Evolutionary conservation across 768 basidiomycete species (phyloP).

Genomic region (Panus rudis): DNA sequence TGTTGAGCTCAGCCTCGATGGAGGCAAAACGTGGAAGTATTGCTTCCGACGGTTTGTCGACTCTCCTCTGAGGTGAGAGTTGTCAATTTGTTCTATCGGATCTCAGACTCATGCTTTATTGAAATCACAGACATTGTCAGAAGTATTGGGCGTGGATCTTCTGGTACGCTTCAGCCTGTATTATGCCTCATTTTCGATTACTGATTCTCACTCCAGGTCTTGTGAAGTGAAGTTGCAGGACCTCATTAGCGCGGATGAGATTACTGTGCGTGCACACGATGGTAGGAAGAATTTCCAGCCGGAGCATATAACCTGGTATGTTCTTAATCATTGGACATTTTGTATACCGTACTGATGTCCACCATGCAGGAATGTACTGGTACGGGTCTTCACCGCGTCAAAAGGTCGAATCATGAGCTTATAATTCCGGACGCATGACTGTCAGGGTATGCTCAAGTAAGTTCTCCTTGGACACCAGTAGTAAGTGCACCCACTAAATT

Average conservation of each 20-base stretch:
- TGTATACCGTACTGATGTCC: constrained; percentile 23
- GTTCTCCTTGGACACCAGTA: neutral
- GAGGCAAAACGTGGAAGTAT: constrained; percentile 44
- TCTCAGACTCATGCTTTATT: neutral
- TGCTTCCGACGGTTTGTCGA: constrained; percentile 25
- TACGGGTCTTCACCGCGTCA: too few relatives aligned
- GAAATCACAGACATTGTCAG: too few relatives aligned
- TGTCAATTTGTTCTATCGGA: neutral
- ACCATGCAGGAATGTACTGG: constrained; percentile 48
- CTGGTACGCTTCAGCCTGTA: neutral
- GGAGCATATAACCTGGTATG: constrained; percentile 42
- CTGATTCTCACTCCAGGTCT: constrained; percentile 30
- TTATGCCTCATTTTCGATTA: neutral
- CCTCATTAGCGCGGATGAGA: constrained; percentile 32
- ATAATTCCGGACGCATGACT: too few relatives aligned
- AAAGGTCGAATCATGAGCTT: too few relatives aligned
- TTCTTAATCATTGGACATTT: neutral
- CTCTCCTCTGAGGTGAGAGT: too few relatives aligned
- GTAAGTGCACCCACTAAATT: neutral
- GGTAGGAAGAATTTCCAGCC: constrained; percentile 43
- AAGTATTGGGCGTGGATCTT: too few relatives aligned
- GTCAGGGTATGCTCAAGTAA: constrained; percentile 53
- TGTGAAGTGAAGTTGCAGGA: too few relatives aligned
- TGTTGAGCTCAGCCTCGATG: constrained; percentile 51
- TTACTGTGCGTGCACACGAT: constrained; percentile 35